Evolutionary conservation across 495 filamentous ascomycete species (phyloP).

Genomic region (Amphirosellinia nigrospora): DNA sequence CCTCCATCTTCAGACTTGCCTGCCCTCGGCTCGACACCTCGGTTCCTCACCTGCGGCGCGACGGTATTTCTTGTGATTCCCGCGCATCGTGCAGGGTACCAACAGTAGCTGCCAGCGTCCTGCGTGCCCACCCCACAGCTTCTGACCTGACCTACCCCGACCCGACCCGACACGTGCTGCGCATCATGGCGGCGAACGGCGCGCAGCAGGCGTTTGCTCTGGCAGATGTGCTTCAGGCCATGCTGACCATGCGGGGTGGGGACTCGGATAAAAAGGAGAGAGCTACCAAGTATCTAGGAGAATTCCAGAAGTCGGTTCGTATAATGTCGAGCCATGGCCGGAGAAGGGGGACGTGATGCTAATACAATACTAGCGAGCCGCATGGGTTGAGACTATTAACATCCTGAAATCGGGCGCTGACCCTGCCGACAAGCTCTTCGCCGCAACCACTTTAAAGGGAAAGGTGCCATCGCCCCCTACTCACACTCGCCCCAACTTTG

Average conservation of each 20-base stretch:
- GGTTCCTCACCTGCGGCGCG: neutral
- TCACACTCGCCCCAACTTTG: neutral
- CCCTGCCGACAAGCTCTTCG: conserved; percentile 89
- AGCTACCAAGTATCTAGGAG: conserved; percentile 88
- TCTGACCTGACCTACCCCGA: conserved; percentile 31
- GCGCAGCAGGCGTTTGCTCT: conserved; percentile 75
- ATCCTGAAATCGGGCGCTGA: conserved; percentile 80
- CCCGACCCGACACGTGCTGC: conserved; percentile 27
- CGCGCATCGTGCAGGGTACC: conserved; percentile 25
- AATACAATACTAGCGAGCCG: conserved; percentile 63
- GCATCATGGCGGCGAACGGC: conserved; percentile 72
- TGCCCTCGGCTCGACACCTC: neutral
- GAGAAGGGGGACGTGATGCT: neutral
- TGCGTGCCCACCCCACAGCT: conserved; percentile 41
- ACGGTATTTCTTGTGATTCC: conserved; percentile 9
- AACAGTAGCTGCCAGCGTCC: conserved; percentile 17
- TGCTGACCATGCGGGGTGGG: conserved; percentile 89
- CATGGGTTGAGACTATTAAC: conserved; percentile 85
- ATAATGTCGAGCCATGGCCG: conserved; percentile 21
- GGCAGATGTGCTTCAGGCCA: conserved; percentile 74
- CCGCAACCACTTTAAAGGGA: conserved; percentile 94
- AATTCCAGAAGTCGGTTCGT: conserved; percentile 95
- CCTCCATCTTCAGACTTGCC: neutral
- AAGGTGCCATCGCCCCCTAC: conserved; percentile 70
- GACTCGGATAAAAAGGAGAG: conserved; percentile 83